Base-by-base conservation (phyloP, 2,329 filamentous ascomycete genomes). In the Fusarium torreyae region DNA sequence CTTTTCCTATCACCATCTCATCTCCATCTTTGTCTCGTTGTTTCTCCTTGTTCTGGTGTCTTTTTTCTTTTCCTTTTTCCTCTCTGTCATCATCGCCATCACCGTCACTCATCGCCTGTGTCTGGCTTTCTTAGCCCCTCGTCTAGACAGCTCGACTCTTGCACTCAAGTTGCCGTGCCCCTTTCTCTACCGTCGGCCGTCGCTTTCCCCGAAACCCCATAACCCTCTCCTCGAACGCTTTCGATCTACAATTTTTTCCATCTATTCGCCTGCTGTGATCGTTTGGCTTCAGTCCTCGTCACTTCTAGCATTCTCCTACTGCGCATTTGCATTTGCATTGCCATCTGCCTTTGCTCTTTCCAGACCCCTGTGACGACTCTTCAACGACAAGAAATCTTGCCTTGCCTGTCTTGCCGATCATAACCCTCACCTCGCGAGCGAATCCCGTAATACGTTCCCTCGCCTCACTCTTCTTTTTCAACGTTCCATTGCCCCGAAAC, bases 111-210 rank as follows among this genome's bases (percentile, higher is more conserved):
- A 74, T 69, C 61, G 64, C 68, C 72, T 63, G 60, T 63, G 60
- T 72, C 58, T 63, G 63, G 57, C 63, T 62, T 58, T 63, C 66
- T 72, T 65, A 71, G 71, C 72, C 69, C 67, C 63, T 68, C 63
- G 58, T 55, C 70, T 66, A 64, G 64, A 71, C 68, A 54, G 68
- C 61, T 66, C 54, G 63, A 71, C 44, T 63, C 48, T 51, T 61
- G 70, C 62, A 68, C 51, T 57, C 63, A 66, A 67, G 63, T 67
- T 72, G 70, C 65, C 66, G 68, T 75, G 71, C 76, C 78, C 76
- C 76, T 79, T 79, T 74, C 73, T 76, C 68, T 55, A 55, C n/a
- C 74, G 69, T 48, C 75, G 72, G 70, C 60, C 63, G 14, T 73
- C 63, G 70, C 60, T 64, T 62, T 69, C 53, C 40, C 69, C 63